Conservation (phyloP, 2,329 filamentous ascomycete species). For the Trichoderma citrinoviride region DNA sequence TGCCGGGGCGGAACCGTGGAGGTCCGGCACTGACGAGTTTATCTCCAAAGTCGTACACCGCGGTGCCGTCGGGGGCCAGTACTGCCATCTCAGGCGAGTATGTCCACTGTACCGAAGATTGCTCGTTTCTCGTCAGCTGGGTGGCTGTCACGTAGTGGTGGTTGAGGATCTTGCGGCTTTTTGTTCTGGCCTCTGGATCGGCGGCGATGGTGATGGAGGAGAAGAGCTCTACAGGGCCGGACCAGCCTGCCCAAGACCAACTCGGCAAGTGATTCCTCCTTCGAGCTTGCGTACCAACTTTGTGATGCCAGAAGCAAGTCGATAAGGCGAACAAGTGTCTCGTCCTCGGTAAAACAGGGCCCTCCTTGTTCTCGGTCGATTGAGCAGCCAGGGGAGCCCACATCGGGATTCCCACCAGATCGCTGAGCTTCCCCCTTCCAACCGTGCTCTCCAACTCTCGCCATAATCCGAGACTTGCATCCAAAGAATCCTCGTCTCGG, state of each 20-base stretch:
- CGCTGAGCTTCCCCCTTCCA: conserved; percentile 32
- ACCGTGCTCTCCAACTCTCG: conserved; percentile 33
- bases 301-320: conserved; percentile 40
- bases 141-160: conserved; percentile 39
- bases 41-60: conserved; percentile 35
- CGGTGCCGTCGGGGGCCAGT: conserved; percentile 31
- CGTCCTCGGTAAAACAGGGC: conserved; percentile 27
- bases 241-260: conserved; percentile 40
- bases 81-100: conserved; percentile 37
- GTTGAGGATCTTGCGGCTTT: conserved; percentile 34
- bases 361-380: neutral
- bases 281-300: conserved; percentile 27
- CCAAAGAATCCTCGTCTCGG: conserved; percentile 35
- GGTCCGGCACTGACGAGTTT: conserved; percentile 7
- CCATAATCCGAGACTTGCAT: conserved; percentile 35
- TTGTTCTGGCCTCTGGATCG: conserved; percentile 31
- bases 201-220: conserved; percentile 34
- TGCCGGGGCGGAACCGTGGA: conserved; percentile 28
- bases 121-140: conserved; percentile 36
- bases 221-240: conserved; percentile 35
- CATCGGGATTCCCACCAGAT: conserved; percentile 35
- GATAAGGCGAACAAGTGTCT: conserved; percentile 36
- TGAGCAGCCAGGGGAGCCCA: conserved; percentile 30
- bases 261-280: conserved; percentile 35
- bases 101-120: conserved; percentile 33